Conservation (phyloP, 495 filamentous ascomycete genomes). For the Podospora australis region DNA sequence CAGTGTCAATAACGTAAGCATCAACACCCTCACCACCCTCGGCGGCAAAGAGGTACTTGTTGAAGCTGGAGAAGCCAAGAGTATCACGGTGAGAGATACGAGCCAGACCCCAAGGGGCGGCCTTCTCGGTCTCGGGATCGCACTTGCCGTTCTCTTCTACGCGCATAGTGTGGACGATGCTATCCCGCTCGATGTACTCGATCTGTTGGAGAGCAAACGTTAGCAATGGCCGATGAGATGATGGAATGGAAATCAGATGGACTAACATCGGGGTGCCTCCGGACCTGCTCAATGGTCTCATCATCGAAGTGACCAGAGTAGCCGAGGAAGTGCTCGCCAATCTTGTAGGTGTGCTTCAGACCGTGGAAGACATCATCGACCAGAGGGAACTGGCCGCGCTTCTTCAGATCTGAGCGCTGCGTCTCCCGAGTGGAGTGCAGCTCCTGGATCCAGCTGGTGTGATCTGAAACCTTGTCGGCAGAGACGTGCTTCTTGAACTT, state of each 20-base stretch:
- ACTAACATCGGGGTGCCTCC: slow-evolving; percentile 96
- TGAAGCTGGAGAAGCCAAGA: slow-evolving; percentile 85
- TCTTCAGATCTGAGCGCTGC: slow-evolving; percentile 70
- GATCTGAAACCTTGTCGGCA: slow-evolving; percentile 56
- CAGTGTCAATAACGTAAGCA: slow-evolving; percentile 98
- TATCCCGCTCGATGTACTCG: slow-evolving; percentile 93
- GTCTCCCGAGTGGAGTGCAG: slow-evolving; percentile 58
- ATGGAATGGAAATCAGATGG: neutral
- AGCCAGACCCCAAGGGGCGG: slow-evolving; percentile 94
- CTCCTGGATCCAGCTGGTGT: slow-evolving; percentile 90
- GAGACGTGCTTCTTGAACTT: slow-evolving; percentile 96
- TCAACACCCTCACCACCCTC: slow-evolving; percentile 97
- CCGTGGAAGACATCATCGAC: slow-evolving; percentile 68
- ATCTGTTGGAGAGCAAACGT: slow-evolving; percentile 55
- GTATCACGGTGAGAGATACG: slow-evolving; percentile 91
- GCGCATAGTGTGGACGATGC: slow-evolving; percentile 72
- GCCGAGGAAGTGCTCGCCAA: slow-evolving; percentile 73
- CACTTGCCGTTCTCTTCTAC: slow-evolving; percentile 27
- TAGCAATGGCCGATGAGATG: slow-evolving; percentile 5
- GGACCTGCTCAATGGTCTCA: slow-evolving; percentile 83
- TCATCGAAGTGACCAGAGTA: slow-evolving; percentile 98
- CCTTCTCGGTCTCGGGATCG: slow-evolving; percentile 63
- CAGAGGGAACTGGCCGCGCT: slow-evolving; percentile 75
- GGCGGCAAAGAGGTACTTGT: slow-evolving; percentile 91
- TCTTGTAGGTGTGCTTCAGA: slow-evolving; percentile 91